These are phyloP conservation scores for Styphnolobium japonicum DNA, from an alignment of 306 rosid species.

Conservation along the genomic window DNA sequence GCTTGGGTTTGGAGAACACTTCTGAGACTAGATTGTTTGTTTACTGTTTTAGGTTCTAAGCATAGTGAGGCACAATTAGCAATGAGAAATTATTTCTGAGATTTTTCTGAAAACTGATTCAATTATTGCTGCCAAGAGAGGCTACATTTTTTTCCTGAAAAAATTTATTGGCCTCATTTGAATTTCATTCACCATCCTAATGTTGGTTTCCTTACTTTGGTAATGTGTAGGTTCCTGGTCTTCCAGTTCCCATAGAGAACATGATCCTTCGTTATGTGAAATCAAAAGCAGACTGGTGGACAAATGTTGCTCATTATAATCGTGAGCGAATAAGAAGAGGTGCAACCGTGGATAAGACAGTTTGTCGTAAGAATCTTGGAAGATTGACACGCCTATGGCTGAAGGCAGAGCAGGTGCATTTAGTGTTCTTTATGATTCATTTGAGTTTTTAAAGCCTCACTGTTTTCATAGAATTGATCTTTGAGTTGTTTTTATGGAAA, in stretches of 20 bases:
- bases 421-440: not conserved
- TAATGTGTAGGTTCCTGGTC: slow-evolving; percentile 80
- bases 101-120: not conserved
- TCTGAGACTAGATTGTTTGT: not conserved
- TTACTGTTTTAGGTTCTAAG: not conserved
- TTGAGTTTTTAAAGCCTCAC: not conserved
- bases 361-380: slow-evolving; percentile 97
- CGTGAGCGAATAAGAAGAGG: slow-evolving; percentile 99
- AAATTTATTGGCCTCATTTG: not conserved
- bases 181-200: not conserved
- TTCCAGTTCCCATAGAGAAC: slow-evolving; percentile 97
- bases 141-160: not conserved
- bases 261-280: slow-evolving; percentile 99
- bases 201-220: not conserved
- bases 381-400: slow-evolving; percentile 97
- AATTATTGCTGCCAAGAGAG: not conserved
- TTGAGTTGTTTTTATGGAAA: not conserved
- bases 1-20: not conserved
- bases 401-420: slow-evolving; percentile 88
- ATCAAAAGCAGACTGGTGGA: slow-evolving; percentile 99
- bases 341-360: slow-evolving; percentile 98
- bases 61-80: not conserved
- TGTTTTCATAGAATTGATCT: not conserved
- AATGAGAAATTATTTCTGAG: not conserved
- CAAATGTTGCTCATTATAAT: slow-evolving; percentile 97